Conservation (phyloP, 2,329 filamentous ascomycete species). For the Fusarium sp. region DNA sequence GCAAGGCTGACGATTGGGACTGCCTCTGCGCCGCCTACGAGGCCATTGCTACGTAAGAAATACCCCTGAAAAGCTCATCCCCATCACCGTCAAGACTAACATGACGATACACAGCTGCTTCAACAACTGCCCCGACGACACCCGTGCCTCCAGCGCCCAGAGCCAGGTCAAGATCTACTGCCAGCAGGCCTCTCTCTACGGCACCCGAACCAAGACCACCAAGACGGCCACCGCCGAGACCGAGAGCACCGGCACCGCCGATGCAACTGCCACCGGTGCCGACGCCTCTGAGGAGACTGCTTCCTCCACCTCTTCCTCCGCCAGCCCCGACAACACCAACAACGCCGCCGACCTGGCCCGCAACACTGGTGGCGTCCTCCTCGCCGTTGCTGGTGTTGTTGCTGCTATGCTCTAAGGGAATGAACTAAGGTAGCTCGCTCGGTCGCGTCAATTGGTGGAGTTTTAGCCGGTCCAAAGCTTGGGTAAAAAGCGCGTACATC, state of each 20-base stretch:
- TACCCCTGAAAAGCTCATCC: neutral
- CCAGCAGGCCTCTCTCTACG: constrained; percentile 59
- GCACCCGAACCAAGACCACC: constrained; percentile 48
- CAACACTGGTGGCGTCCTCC: constrained; percentile 51
- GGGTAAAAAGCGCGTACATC: constrained; percentile 25
- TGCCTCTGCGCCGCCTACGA: constrained; percentile 61
- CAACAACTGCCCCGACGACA: constrained; percentile 68
- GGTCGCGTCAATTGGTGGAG: constrained; percentile 15
- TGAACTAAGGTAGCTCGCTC: neutral
- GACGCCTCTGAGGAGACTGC: constrained; percentile 33
- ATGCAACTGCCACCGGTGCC: constrained; percentile 36
- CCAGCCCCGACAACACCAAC: constrained; percentile 40
- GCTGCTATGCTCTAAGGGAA: constrained; percentile 52
- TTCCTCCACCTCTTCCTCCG: constrained; percentile 32
- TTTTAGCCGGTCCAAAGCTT: constrained; percentile 13
- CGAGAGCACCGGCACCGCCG: constrained; percentile 26
- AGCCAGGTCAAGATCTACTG: constrained; percentile 59
- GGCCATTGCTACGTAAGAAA: constrained; percentile 61
- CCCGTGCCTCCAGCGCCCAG: constrained; percentile 49
- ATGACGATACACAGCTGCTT: constrained; percentile 57
- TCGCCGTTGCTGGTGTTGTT: constrained; percentile 54
- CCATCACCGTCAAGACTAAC: constrained; percentile 5
- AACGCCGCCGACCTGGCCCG: constrained; percentile 48
- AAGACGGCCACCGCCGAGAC: constrained; percentile 38
- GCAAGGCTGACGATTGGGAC: constrained; percentile 56